Base-by-base conservation (phyloP, 140 eudicot genomes). In the Flaveria floridana region DNA sequence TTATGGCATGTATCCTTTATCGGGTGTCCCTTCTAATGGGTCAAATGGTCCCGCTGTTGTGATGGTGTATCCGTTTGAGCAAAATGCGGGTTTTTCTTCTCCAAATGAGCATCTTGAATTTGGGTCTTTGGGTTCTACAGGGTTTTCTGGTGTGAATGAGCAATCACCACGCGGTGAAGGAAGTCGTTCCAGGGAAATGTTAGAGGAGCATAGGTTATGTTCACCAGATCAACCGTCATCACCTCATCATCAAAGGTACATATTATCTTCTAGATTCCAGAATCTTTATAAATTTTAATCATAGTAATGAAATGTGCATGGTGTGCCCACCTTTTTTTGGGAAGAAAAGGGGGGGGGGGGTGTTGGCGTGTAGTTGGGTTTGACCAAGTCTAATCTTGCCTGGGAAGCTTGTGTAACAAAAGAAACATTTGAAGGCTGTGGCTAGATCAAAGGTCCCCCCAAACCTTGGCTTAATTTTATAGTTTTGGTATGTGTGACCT, bases 211-310 rank as follows among this genome's bases (percentile, higher is more conserved):
- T 71, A 85, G 91, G 84, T 47, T 76, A 37, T 83, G 81, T 68
- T 84, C 97, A 37, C 91, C 96, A 9, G 96, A 87, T 76, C 95
- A 82, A 42, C 95, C 95, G 58, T 84, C 93, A 39, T 93, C 97
- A 2, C 94, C 97, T 12, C 89, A 76, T 72, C 87, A 83, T 79
- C 90, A 73, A 67, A 86, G 97, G 96, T 91, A 81, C 65, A 47
- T 34, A 6, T 52, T 52, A 3, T 61, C 3, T 61, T 47, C 16
- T 13, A 15, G 42, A 21, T 70, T 47, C 37, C 10, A 12, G 23
- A 63, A 47, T 48, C 16, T 4, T 63, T 48, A 48, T 64, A 5
- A 6, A 20, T 28, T 50, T 11, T 11, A 34, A 69, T 69, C 42
- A 5, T 21, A 47, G 58, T 57, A 21, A 20, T 34, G 41, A 72